Percentiles rank a stretch among this genome's conserved stretches.
These are phyloP conservation scores for Curvularia lunata DNA, from an alignment of 2,329 filamentous ascomycete genomes.

Conservation along the genomic window DNA sequence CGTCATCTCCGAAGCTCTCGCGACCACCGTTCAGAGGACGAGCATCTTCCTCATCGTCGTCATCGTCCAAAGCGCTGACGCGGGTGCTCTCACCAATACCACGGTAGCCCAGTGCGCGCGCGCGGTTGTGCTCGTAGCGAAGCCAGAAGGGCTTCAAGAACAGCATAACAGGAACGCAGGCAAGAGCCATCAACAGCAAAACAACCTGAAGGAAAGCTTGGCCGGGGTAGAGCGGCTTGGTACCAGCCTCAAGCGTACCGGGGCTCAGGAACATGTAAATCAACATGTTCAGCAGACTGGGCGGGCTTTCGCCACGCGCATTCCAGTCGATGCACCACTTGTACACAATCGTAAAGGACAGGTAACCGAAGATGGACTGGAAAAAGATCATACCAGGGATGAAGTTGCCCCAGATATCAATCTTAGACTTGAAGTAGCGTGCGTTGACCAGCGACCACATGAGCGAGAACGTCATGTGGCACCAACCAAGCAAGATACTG, in stretches of 20 bases:
- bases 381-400: slow-evolving; percentile 99
- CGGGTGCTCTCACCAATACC: slow-evolving; percentile 88
- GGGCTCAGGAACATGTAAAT: slow-evolving; percentile 99
- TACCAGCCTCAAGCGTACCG: slow-evolving; percentile 71
- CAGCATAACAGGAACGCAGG: slow-evolving; percentile 87
- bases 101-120: slow-evolving; percentile 86
- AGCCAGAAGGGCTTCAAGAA: slow-evolving; percentile 97
- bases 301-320: slow-evolving; percentile 70
- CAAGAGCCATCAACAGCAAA: slow-evolving; percentile 79
- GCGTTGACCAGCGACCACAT: slow-evolving; percentile 93
- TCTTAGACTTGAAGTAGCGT: slow-evolving; percentile 89
- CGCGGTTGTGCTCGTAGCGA: slow-evolving; percentile 88
- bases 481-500: slow-evolving; percentile 96
- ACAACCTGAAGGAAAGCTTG: slow-evolving; percentile 78
- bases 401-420: slow-evolving; percentile 98
- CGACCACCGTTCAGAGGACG: slow-evolving; percentile 65
- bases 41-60: slow-evolving; percentile 63
- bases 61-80: slow-evolving; percentile 87
- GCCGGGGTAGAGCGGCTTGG: slow-evolving; percentile 71
- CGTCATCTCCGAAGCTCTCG: slow-evolving; percentile 74
- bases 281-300: slow-evolving; percentile 95
- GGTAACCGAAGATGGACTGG: slow-evolving; percentile 97
- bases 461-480: slow-evolving; percentile 98
- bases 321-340: slow-evolving; percentile 96
- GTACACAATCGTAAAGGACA: slow-evolving; percentile 92